phyloP scores from a whole-genome alignment of 257 asterid genomes.

The Craterostigma plantagineum region DNA sequence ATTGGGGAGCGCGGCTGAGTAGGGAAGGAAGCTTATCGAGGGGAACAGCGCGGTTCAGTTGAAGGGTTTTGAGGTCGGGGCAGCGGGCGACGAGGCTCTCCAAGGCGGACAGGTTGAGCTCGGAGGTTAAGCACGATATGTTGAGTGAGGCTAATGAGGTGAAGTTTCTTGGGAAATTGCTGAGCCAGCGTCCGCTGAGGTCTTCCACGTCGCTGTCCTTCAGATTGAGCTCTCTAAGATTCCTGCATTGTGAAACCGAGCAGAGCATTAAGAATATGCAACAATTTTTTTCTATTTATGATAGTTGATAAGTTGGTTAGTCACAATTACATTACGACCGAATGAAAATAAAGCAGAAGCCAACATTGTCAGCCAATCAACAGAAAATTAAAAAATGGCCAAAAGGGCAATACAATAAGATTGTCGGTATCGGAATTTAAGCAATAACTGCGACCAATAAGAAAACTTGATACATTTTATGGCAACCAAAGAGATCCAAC shows the following conservation, averaged over 20 bases:
- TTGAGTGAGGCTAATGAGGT: slow-evolving; percentile 51
- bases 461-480: too few species aligned
- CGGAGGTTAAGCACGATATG: slow-evolving; percentile 44
- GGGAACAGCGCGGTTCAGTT: slow-evolving; percentile 54
- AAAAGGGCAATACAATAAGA: too few species aligned
- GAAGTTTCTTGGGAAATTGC: slow-evolving; percentile 43
- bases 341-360: too few species aligned
- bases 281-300: too few species aligned
- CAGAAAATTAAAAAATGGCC: too few species aligned
- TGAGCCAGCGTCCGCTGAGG: slow-evolving; percentile 52
- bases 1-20: slow-evolving; percentile 39
- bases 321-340: too few species aligned
- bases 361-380: too few species aligned
- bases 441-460: too few species aligned
- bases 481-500: too few species aligned
- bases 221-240: slow-evolving; percentile 46
- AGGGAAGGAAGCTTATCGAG: slow-evolving; percentile 50
- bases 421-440: too few species aligned
- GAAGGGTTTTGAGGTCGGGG: slow-evolving; percentile 39
- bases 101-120: slow-evolving; percentile 39
- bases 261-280: too few species aligned
- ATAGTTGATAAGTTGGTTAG: too few species aligned
- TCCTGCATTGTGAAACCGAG: slow-evolving; percentile 20
- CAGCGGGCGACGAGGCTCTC: slow-evolving; percentile 56
- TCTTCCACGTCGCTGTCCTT: slow-evolving; percentile 61